phyloP scores from a whole-genome alignment of 75 land plant genomes.

The Ceratopteris richardii region DNA sequence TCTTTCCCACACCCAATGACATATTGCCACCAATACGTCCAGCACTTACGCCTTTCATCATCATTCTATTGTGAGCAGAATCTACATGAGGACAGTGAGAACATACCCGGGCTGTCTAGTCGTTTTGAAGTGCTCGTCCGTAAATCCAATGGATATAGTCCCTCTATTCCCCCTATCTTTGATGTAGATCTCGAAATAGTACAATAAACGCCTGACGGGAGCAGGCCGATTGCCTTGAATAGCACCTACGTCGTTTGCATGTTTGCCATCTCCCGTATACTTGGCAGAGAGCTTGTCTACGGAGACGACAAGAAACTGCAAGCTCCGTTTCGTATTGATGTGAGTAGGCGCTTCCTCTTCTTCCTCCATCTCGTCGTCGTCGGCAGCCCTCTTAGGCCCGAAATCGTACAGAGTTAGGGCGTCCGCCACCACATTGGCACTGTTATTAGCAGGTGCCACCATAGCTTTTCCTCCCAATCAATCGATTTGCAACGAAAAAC shows the following conservation, averaged over 20 bases:
- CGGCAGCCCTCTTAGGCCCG: background rate
- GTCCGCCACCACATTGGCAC: background rate
- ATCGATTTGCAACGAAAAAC: no score
- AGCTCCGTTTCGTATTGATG: conserved; percentile 70
- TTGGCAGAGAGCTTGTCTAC: conserved; percentile 77
- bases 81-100: no score
- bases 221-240: conserved; percentile 78
- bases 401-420: background rate
- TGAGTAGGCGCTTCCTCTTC: conserved; percentile 51
- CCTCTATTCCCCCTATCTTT: conserved; percentile 71
- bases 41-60: no score
- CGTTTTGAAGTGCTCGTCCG: conserved; percentile 56
- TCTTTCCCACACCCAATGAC: no score
- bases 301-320: conserved; percentile 53
- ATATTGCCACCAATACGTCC: no score
- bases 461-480: no score
- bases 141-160: conserved; percentile 74
- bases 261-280: conserved; percentile 48
- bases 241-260: conserved; percentile 94
- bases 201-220: conserved; percentile 54
- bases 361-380: conserved; percentile 17
- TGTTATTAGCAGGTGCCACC: background rate
- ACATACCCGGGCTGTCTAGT: conserved; percentile 81
- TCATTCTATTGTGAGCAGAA: no score
- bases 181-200: conserved; percentile 85